These are phyloP conservation scores for Phyllosticta paracitricarpa DNA, from an alignment of 2,329 filamentous ascomycete genomes.

Conservation along the genomic window DNA sequence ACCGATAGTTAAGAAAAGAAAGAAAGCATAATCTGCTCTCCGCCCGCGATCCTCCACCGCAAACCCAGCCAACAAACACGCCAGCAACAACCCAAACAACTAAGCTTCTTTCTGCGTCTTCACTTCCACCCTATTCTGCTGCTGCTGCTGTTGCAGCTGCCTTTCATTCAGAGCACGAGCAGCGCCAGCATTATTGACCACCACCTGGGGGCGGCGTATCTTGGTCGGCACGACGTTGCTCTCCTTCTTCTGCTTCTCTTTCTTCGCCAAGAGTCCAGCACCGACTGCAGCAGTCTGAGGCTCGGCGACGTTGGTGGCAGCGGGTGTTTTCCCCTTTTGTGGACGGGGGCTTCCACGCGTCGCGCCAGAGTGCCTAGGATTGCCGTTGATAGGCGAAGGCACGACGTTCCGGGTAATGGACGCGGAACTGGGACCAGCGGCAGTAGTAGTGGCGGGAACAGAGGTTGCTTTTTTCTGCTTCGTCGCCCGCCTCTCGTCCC, in stretches of 20 bases:
- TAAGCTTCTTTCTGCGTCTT: not conserved
- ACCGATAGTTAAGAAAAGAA: too few relatives aligned
- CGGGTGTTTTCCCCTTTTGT: not conserved
- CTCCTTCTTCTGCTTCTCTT: not conserved
- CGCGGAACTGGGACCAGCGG: not conserved
- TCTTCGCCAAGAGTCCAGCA: not conserved
- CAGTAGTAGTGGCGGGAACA: not conserved
- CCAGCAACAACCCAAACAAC: not conserved
- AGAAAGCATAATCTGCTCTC: too few relatives aligned
- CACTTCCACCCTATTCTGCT: not conserved
- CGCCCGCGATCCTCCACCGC: too few relatives aligned
- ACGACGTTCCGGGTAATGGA: not conserved
- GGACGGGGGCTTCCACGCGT: not conserved
- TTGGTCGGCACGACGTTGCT: not conserved
- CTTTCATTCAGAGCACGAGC: not conserved
- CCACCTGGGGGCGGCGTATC: not conserved
- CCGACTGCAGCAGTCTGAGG: not conserved
- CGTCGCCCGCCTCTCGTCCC: not conserved
- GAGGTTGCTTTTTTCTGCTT: not conserved
- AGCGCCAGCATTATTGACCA: not conserved
- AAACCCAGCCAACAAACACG: not conserved
- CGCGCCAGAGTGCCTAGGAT: not conserved
- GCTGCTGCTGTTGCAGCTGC: not conserved
- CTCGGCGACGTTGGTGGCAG: not conserved
- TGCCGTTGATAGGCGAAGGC: not conserved